Percentiles rank a stretch among this genome's conserved stretches.
Conservation (phyloP, 1,284 basidiomycete genomes). For the Moesziomyces aphidis region DNA sequence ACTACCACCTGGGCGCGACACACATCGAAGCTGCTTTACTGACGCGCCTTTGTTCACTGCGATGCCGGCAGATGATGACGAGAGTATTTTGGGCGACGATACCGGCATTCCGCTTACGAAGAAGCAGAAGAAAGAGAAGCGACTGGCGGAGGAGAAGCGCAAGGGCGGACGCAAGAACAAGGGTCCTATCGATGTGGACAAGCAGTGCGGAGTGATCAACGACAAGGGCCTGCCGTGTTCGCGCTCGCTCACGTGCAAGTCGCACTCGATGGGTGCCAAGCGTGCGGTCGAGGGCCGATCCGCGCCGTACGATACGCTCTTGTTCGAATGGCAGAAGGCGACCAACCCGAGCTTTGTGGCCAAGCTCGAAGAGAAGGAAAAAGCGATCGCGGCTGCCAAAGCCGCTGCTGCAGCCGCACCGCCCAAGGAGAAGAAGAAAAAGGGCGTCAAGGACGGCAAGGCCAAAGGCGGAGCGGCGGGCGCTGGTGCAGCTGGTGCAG, state of each 20-base stretch:
- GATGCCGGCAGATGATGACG: conserved; percentile 32
- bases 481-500: conserved; percentile 6
- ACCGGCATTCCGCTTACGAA: conserved; percentile 15
- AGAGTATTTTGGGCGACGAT: conserved; percentile 34
- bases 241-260: conserved; percentile 97
- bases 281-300: conserved; percentile 89
- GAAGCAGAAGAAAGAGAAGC: conserved; percentile 41
- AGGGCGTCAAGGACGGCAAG: conserved; percentile 33
- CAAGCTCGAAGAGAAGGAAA: conserved; percentile 76
- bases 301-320: conserved; percentile 83
- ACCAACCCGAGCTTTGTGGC: conserved; percentile 95
- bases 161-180: conserved; percentile 53
- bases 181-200: conserved; percentile 77
- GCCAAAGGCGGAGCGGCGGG: conserved; percentile 5
- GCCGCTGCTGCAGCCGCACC: conserved; percentile 47
- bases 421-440: conserved; percentile 64
- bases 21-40: not conserved
- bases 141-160: conserved; percentile 43
- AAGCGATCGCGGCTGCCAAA: conserved; percentile 58
- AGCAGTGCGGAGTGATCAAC: conserved; percentile 97
- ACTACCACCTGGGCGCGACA: conserved; percentile 1
- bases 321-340: conserved; percentile 85
- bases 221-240: conserved; percentile 93
- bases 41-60: not conserved
- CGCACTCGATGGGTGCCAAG: conserved; percentile 97